These are phyloP conservation scores for Candida bentonensis DNA, from an alignment of 805 yeast genomes.

Conservation along the genomic window DNA sequence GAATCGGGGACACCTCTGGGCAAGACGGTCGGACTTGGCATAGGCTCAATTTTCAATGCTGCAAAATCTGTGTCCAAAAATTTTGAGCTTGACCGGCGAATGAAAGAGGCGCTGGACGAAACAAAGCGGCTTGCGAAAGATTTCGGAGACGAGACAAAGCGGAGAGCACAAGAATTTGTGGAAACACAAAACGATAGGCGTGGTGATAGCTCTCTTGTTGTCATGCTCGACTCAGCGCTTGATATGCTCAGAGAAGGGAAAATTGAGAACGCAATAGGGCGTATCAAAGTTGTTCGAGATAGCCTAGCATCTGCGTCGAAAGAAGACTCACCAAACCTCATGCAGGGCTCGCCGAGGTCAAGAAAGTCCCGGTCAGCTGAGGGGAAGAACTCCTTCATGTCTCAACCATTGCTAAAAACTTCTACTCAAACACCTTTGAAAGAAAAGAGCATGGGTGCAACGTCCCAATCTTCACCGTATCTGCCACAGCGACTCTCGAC, in stretches of 20 bases:
- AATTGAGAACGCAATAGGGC: neutral
- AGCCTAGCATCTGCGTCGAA: neutral
- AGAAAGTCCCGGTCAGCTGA: too few relatives aligned
- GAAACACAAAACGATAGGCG: neutral
- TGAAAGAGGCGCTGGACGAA: slow-evolving; percentile 7
- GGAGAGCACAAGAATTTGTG: neutral
- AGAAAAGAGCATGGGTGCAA: too few relatives aligned
- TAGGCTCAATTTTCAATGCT: slow-evolving; percentile 8
- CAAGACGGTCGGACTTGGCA: slow-evolving; percentile 3
- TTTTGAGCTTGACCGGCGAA: slow-evolving; percentile 9
- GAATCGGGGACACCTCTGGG: slow-evolving; percentile 3
- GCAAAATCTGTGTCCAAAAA: slow-evolving; percentile 9
- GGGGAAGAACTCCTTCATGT: too few relatives aligned
- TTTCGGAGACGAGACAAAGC: slow-evolving; percentile 4
- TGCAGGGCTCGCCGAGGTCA: too few relatives aligned
- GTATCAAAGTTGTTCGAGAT: neutral
- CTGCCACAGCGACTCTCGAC: slow-evolving; percentile 1
- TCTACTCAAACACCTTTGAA: too few relatives aligned
- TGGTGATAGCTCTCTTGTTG: neutral
- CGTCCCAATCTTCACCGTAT: too few relatives aligned
- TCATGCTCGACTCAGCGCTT: slow-evolving; percentile 2
- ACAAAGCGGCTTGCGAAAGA: slow-evolving; percentile 2
- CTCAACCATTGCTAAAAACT: too few relatives aligned
- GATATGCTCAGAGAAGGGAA: neutral
- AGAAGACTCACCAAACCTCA: too few relatives aligned